Evolutionary conservation across 2,329 filamentous ascomycete species (phyloP).

Genomic region (Exophiala xenobiotica): DNA sequence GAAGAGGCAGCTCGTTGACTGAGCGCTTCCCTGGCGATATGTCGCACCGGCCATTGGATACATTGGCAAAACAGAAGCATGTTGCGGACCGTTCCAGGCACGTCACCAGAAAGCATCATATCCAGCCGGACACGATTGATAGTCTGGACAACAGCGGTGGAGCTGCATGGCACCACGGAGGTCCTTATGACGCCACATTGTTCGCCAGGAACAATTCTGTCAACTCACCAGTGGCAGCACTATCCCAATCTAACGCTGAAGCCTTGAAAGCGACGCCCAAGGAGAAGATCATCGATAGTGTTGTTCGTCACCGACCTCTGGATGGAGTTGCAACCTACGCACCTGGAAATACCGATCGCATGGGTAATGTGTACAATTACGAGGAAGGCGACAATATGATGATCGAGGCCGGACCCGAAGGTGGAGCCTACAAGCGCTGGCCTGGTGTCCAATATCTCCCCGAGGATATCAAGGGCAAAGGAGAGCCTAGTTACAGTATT

Average conservation of each 20-base stretch:
- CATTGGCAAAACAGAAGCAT: conserved; percentile 26
- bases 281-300: conserved; percentile 72
- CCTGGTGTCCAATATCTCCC: conserved; percentile 66
- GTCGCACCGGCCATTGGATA: conserved; percentile 29
- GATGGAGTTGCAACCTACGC: conserved; percentile 79
- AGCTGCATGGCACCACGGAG: conserved; percentile 69
- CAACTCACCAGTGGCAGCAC: conserved; percentile 69
- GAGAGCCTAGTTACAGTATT: conserved; percentile 70
- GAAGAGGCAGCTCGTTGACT: conserved; percentile 48
- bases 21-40: conserved; percentile 29
- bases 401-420: conserved; percentile 65
- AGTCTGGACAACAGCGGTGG: conserved; percentile 60
- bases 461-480: conserved; percentile 79
- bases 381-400: conserved; percentile 85
- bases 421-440: conserved; percentile 77
- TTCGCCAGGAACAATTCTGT: conserved; percentile 68
- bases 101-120: conserved; percentile 64
- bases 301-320: conserved; percentile 72
- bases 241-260: conserved; percentile 69
- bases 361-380: conserved; percentile 72
- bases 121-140: conserved; percentile 76
- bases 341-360: conserved; percentile 65
- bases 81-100: conserved; percentile 59
- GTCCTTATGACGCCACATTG: conserved; percentile 82
- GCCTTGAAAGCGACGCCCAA: conserved; percentile 76